phyloP scores from a whole-genome alignment of 805 yeast species.

The Scheffersomyces amazonensis region DNA sequence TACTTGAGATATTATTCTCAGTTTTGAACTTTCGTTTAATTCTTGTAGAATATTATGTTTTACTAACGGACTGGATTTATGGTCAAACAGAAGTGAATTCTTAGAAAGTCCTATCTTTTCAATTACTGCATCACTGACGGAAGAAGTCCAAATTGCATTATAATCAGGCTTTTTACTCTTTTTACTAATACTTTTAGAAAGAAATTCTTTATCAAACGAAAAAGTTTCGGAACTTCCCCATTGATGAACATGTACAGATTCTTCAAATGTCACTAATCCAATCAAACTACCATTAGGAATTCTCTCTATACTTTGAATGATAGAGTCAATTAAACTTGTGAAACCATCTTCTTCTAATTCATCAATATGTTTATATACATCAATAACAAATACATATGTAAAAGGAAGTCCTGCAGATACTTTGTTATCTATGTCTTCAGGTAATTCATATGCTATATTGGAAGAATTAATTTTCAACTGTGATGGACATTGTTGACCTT shows the following conservation, averaged over 20 bases:
- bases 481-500: constrained; percentile 21
- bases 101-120: constrained; percentile 2
- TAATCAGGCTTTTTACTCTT: background rate
- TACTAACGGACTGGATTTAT: background rate
- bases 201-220: background rate
- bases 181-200: background rate
- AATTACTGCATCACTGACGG: constrained; percentile 1
- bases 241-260: constrained; percentile 21
- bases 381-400: constrained; percentile 24
- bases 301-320: constrained; percentile 11
- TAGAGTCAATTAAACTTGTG: constrained; percentile 7
- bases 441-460: constrained; percentile 30
- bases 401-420: constrained; percentile 6
- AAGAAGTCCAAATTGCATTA: background rate
- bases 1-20: constrained; percentile 9
- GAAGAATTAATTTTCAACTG: constrained; percentile 22
- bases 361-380: constrained; percentile 25
- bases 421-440: constrained; percentile 18
- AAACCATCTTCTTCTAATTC: constrained; percentile 10
- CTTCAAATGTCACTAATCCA: constrained; percentile 27
- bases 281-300: constrained; percentile 17
- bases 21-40: constrained; percentile 5
- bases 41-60: constrained; percentile 3
- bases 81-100: constrained; percentile 4
- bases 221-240: background rate